A percentile compares a stretch with the other conserved stretches of the same genome.
Conservation (phyloP, 1,139 yeast genomes). For the Lodderomyces oxycetoniae region DNA sequence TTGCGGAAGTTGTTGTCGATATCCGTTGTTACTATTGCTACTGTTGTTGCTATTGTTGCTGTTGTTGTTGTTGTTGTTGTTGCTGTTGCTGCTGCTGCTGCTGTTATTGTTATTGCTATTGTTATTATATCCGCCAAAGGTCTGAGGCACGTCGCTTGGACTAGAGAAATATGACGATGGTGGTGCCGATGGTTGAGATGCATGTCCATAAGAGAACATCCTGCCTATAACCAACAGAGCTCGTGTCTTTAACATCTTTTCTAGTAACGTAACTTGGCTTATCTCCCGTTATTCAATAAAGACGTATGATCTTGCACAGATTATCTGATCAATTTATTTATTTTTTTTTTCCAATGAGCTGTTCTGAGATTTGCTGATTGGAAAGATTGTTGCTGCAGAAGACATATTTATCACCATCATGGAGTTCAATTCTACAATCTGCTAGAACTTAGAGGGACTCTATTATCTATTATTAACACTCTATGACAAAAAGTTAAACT, state of each 20-base stretch:
- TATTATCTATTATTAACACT: neutral
- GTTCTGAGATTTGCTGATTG: too few relatives aligned
- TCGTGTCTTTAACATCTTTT: neutral
- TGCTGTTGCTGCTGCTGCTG: conserved; percentile 1
- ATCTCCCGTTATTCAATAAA: neutral
- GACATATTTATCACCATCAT: too few relatives aligned
- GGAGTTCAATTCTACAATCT: too few relatives aligned
- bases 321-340: too few relatives aligned
- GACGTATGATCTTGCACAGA: too few relatives aligned
- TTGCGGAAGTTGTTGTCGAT: neutral
- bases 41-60: conserved; percentile 1
- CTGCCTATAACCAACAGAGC: neutral
- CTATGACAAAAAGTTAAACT: neutral
- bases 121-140: neutral
- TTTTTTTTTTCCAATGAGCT: too few relatives aligned
- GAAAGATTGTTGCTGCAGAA: too few relatives aligned
- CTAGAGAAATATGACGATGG: conserved; percentile 11
- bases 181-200: conserved; percentile 7
- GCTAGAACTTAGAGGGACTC: too few relatives aligned
- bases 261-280: neutral
- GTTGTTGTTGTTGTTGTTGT: conserved; percentile 4
- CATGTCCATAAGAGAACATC: neutral
- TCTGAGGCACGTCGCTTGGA: conserved; percentile 8
- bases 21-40: too few relatives aligned
- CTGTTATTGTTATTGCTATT: neutral